Evolutionary conservation across 345 rosid genomes (phyloP).

Genomic region (Citrus inodora): DNA sequence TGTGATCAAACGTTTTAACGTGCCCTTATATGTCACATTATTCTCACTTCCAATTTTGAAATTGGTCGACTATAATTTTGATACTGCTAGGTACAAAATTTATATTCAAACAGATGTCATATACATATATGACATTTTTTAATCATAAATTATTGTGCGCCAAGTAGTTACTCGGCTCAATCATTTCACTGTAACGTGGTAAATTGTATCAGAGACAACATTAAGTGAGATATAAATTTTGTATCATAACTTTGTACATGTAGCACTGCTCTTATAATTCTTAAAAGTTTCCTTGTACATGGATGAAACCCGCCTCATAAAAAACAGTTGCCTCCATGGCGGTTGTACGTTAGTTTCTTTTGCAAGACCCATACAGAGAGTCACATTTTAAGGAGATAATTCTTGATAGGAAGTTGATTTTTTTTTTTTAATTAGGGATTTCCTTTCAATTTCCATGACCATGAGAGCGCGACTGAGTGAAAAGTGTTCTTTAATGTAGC

Average conservation of each 20-base stretch:
- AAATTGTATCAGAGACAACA: neutral
- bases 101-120: neutral
- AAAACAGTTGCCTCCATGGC: neutral
- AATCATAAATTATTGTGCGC: too few relatives aligned
- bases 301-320: neutral
- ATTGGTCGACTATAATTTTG: too few relatives aligned
- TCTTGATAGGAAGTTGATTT: neutral
- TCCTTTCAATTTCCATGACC: neutral
- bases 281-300: neutral
- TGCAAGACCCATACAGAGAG: neutral
- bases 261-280: too few relatives aligned
- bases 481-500: constrained; percentile 33
- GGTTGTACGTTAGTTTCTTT: neutral
- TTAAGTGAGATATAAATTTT: too few relatives aligned
- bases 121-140: too few relatives aligned
- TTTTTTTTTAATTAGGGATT: neutral
- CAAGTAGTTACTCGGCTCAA: neutral
- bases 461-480: constrained; percentile 2
- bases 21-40: too few relatives aligned
- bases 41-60: neutral
- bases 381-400: neutral
- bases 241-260: too few relatives aligned
- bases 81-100: too few relatives aligned
- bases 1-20: neutral
- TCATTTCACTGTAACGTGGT: neutral